phyloP scores from a whole-genome alignment of 2,329 filamentous ascomycete genomes.

The Scedosporium boydii region DNA sequence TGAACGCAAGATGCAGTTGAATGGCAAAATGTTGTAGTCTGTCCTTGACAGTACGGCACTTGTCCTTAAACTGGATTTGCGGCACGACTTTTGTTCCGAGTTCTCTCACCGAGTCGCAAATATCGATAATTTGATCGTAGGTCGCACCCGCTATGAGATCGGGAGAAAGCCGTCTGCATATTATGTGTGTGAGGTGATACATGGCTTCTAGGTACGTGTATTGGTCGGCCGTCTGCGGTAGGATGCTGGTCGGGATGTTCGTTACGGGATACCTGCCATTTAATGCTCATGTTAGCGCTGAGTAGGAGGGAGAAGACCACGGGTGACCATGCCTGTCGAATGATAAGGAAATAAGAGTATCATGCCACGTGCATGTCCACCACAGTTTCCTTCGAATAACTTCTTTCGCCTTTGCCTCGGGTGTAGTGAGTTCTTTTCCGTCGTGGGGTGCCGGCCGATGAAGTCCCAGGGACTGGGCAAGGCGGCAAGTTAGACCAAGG shows the following conservation, averaged over 20 bases:
- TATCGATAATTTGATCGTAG: conserved; percentile 46
- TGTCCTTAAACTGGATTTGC: conserved; percentile 49
- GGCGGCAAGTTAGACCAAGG: conserved; percentile 51
- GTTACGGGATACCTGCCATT: conserved; percentile 48
- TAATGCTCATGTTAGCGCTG: conserved; percentile 2
- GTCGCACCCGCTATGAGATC: conserved; percentile 39
- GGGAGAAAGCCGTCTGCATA: conserved; percentile 47
- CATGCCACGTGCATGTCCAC: conserved; percentile 61
- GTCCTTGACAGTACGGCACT: conserved; percentile 55
- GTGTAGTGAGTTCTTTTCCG: conserved; percentile 17
- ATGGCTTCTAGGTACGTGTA: conserved; percentile 55
- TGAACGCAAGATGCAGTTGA: conserved; percentile 55
- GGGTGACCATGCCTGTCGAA: conserved; percentile 44
- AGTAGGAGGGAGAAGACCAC: conserved; percentile 4
- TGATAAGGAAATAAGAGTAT: conserved; percentile 54
- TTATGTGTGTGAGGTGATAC: conserved; percentile 54
- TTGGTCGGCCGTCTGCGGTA: conserved; percentile 38
- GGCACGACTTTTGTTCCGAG: conserved; percentile 37
- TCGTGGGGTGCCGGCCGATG: conserved; percentile 40
- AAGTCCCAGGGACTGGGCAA: conserved; percentile 56
- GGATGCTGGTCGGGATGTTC: conserved; percentile 45
- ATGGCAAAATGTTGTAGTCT: conserved; percentile 55
- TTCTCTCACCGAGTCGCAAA: conserved; percentile 45
- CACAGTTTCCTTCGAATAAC: conserved; percentile 46
- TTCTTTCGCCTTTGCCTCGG: conserved; percentile 40